Percentiles rank a stretch among this genome's conserved stretches.
Conservation (phyloP, 2,329 filamentous ascomycete genomes). For the Trichoderma guizhouense region DNA sequence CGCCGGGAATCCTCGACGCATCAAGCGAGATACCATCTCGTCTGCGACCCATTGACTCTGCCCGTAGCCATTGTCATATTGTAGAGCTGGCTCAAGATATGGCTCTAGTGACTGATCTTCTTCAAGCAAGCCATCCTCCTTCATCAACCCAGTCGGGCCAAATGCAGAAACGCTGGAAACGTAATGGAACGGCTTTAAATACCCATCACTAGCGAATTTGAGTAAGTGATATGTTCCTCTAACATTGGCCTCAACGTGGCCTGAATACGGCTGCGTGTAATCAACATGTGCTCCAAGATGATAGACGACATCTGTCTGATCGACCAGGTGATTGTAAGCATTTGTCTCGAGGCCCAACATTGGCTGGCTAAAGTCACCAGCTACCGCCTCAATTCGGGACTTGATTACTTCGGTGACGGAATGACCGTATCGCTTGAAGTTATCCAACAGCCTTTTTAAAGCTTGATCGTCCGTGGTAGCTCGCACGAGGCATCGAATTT, state of each 20-base stretch:
- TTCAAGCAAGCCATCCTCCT: not conserved
- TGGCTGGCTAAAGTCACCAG: not conserved
- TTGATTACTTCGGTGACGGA: not conserved
- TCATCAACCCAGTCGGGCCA: not conserved
- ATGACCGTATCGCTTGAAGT: not conserved
- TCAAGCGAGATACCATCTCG: not conserved
- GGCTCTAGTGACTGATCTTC: not conserved
- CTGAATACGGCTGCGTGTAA: not conserved
- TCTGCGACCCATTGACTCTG: conserved; percentile 10
- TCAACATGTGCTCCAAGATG: not conserved
- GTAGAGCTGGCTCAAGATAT: not conserved
- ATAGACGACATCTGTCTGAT: not conserved
- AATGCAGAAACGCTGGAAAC: not conserved
- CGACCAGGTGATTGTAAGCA: not conserved
- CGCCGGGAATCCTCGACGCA: not conserved
- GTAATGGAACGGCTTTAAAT: not conserved
- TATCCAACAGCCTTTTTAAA: not conserved
- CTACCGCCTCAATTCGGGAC: not conserved
- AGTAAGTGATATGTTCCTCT: not conserved
- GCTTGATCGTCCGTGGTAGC: not conserved
- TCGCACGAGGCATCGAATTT: not conserved
- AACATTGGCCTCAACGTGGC: not conserved
- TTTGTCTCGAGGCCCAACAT: not conserved
- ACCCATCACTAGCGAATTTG: not conserved
- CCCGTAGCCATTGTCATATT: conserved; percentile 2